Conservation (phyloP, 2,329 filamentous ascomycete genomes). For the Fusarium cicatricum region DNA sequence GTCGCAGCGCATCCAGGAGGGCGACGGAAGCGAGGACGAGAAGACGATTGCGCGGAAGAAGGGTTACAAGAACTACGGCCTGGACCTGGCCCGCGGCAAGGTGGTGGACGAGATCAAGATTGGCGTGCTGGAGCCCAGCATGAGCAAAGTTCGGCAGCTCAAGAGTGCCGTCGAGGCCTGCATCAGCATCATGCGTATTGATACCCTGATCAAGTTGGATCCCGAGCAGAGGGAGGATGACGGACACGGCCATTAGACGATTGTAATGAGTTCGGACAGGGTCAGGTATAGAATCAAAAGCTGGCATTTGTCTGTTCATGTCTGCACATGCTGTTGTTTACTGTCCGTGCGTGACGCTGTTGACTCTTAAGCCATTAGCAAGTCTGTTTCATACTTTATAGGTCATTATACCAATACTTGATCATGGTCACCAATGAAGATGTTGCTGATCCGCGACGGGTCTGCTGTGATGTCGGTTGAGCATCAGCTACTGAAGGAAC, state of each 20-base stretch:
- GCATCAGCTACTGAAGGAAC: no score
- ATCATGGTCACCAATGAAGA: no score
- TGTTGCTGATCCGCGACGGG: no score
- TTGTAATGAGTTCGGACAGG: slow-evolving; percentile 39
- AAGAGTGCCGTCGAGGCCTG: slow-evolving; percentile 99
- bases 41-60: slow-evolving; percentile 92
- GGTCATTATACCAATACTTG: no score
- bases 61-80: slow-evolving; percentile 98
- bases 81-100: slow-evolving; percentile 88
- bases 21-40: slow-evolving; percentile 84
- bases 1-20: slow-evolving; percentile 89
- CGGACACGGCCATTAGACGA: slow-evolving; percentile 78
- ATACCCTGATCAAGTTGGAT: slow-evolving; percentile 98
- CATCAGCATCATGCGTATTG: slow-evolving; percentile 99
- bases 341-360: slow-evolving; percentile 8
- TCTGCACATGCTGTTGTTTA: slow-evolving; percentile 19
- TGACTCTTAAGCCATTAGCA: neutral
- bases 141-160: slow-evolving; percentile 97
- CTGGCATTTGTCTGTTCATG: slow-evolving; percentile 37
- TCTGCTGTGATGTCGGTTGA: no score
- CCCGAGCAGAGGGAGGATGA: slow-evolving; percentile 80
- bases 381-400: no score
- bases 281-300: slow-evolving; percentile 41
- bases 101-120: slow-evolving; percentile 94
- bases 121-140: slow-evolving; percentile 93